Evolutionary conservation across 345 rosid genomes (phyloP), one percentile per base, ranked within the genome.

Genomic region (Salix suchowensis): DNA sequence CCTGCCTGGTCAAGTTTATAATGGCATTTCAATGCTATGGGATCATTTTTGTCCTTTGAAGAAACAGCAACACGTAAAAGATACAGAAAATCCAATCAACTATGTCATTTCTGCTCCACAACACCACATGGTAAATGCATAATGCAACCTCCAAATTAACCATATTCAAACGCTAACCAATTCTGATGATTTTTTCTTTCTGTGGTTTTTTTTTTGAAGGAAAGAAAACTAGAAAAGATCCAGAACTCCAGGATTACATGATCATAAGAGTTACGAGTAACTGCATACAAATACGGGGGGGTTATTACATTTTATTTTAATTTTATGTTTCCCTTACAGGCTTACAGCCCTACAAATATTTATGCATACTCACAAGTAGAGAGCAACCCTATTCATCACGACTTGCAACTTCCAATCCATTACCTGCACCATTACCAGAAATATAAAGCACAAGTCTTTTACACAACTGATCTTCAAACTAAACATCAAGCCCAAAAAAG

Each of bases 341-440:
- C 26, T 67, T 32, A 24, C 19, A 58, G 34, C n/a, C 61, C 61
- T 7, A n/a, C 14, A 55, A 76, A 44, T 44, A 67, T 5, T 8
- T 39, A 39, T 40, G 34, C 67, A 65, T 19, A 46, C 32, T 70
- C 7, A 19, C 11, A 28, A 5, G 4, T 5, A 3, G 26, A 28
- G 30, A 4, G 50, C 34, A 37, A 15, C 34, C 64, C 55, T 78
- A 73, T 40, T 58, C 76, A 66, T 78, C 92, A 26, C 83, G 83
- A 75, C 94, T 88, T 2, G 97, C 93, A 32, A 93, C 94, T 83
- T 93, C 98, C 88, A 95, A 81, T 36, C 98, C 98, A 24, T 95
- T 93, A 39, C 98, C 98, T 93, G 94, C 77, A 73, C 55, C 61
- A 12, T 10, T 42, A 40, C 67, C 14, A 48, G 19, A 36, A 52